Percentiles rank a stretch among this genome's conserved stretches.
Conservation (phyloP, 306 rosid genomes). For the Rosa persica region DNA sequence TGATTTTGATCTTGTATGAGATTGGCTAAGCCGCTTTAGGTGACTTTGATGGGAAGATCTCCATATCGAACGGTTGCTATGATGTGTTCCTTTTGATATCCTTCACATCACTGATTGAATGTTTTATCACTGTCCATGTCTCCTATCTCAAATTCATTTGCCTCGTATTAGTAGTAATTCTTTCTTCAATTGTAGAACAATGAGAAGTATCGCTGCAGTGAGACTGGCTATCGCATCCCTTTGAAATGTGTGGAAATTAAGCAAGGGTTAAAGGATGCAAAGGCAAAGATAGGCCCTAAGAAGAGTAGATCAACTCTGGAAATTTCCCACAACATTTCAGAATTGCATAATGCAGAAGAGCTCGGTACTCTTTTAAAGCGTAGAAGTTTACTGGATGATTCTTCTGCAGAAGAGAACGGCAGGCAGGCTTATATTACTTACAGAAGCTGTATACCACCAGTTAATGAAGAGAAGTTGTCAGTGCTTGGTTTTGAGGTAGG, state of each 20-base stretch:
- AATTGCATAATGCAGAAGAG: conserved; percentile 30
- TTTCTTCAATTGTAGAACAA: conserved; percentile 48
- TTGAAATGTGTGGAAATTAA: conserved; percentile 72
- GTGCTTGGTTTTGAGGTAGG: conserved; percentile 93
- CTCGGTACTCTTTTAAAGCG: conserved; percentile 30
- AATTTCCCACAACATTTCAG: conserved; percentile 29
- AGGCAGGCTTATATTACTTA: conserved; percentile 67
- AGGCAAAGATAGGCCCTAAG: conserved; percentile 31
- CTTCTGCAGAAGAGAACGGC: conserved; percentile 32
- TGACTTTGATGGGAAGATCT: background rate
- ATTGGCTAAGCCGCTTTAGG: background rate
- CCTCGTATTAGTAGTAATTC: conserved; percentile 13
- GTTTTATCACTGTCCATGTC: background rate
- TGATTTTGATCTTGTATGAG: background rate
- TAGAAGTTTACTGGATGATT: conserved; percentile 53
- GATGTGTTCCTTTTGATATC: background rate
- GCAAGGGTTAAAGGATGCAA: conserved; percentile 34
- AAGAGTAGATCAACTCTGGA: conserved; percentile 49
- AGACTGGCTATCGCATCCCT: conserved; percentile 93
- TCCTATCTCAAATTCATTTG: conserved; percentile 1
- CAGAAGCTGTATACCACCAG: conserved; percentile 79
- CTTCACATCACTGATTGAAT: background rate
- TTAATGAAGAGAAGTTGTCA: conserved; percentile 71
- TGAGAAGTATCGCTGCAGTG: conserved; percentile 79
- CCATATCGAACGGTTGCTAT: background rate